Evolutionary conservation across 805 yeast genomes (phyloP).

Genomic region (Cephaloascus albidus): DNA sequence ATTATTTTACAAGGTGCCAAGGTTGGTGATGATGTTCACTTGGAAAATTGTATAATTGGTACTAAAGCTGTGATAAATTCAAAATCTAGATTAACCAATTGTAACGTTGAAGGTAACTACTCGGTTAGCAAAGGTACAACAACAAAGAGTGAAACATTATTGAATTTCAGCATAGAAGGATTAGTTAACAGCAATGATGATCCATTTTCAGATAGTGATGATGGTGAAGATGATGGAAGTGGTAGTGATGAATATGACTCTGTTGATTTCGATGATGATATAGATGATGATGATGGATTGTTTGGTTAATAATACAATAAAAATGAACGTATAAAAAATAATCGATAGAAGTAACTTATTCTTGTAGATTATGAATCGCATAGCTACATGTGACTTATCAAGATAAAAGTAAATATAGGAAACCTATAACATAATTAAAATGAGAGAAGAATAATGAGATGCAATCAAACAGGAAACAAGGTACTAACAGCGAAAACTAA

Average conservation of each 20-base stretch:
- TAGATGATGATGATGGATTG: conserved; percentile 53
- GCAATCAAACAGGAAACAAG: neutral
- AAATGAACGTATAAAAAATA: neutral
- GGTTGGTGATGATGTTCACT: conserved; percentile 67
- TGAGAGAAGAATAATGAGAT: neutral
- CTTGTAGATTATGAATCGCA: no score
- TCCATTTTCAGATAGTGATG: conserved; percentile 9
- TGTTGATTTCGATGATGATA: conserved; percentile 47
- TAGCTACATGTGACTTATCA: no score
- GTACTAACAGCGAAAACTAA: neutral
- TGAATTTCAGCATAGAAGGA: conserved; percentile 31
- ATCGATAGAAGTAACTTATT: no score
- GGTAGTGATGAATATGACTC: conserved; percentile 32
- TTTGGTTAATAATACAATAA: conserved; percentile 25
- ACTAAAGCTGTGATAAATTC: conserved; percentile 49
- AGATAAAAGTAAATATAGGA: no score
- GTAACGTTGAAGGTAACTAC: conserved; percentile 79
- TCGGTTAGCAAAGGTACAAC: conserved; percentile 48
- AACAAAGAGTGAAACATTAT: conserved; percentile 51
- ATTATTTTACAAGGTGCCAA: conserved; percentile 62
- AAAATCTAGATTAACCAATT: conserved; percentile 62
- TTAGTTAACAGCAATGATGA: conserved; percentile 24
- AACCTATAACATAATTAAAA: no score
- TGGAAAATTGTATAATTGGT: conserved; percentile 89
- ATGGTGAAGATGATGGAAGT: conserved; percentile 22